Conservation (phyloP, 345 rosid species). For the rapeseed (Brassica napus) region DNA sequence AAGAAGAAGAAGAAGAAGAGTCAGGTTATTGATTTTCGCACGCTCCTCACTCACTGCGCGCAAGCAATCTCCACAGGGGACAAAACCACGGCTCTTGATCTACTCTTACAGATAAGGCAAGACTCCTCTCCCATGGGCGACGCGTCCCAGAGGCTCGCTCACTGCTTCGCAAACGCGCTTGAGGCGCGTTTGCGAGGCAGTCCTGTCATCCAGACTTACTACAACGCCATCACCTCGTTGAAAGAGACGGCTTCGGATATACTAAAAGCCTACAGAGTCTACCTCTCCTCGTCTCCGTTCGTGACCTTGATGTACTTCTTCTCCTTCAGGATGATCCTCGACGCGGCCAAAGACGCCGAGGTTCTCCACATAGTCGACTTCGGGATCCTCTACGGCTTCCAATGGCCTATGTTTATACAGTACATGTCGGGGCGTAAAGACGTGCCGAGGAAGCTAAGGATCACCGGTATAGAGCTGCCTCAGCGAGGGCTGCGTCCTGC, state of each 20-base stretch:
- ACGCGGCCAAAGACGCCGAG: slow-evolving; percentile 48
- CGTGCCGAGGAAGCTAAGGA: slow-evolving; percentile 65
- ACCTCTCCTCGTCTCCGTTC: slow-evolving; percentile 60
- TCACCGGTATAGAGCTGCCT: slow-evolving; percentile 90
- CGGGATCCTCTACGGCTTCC: slow-evolving; percentile 78
- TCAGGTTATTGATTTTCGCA: slow-evolving; percentile 69
- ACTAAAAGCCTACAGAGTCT: slow-evolving; percentile 60
- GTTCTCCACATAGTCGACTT: slow-evolving; percentile 79
- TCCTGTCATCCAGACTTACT: slow-evolving; percentile 39
- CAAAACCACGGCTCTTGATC: slow-evolving; percentile 60
- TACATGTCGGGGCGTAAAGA: slow-evolving; percentile 43
- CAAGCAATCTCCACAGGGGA: slow-evolving; percentile 76
- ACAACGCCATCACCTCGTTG: slow-evolving; percentile 36
- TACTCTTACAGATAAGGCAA: slow-evolving; percentile 67
- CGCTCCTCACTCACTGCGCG: slow-evolving; percentile 66
- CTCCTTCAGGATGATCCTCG: slow-evolving; percentile 47
- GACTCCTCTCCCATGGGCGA: slow-evolving; percentile 68
- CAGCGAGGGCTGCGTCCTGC: slow-evolving; percentile 67
- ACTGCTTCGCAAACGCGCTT: slow-evolving; percentile 75
- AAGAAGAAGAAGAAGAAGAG: slow-evolving; percentile 45
- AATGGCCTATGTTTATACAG: slow-evolving; percentile 83
- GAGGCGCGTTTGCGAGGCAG: slow-evolving; percentile 72
- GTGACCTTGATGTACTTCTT: slow-evolving; percentile 57
- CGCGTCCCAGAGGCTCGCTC: slow-evolving; percentile 76
- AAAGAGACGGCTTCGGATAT: slow-evolving; percentile 57